A percentile compares a stretch with the other conserved stretches of the same genome.
phyloP scores from a whole-genome alignment of 2,329 filamentous ascomycete species.

The Rhynchosporium secalis region DNA sequence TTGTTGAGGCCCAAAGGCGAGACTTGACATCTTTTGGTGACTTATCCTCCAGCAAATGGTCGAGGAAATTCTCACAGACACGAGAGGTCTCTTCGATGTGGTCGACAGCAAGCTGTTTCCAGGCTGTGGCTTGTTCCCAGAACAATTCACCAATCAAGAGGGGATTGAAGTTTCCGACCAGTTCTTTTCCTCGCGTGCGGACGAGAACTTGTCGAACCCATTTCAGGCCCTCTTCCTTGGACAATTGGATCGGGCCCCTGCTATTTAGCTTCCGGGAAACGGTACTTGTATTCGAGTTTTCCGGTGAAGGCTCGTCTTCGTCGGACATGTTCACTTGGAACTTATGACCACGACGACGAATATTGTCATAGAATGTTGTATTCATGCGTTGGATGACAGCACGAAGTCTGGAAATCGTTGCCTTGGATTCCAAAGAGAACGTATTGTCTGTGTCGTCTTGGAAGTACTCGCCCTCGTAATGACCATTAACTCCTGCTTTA shows the following conservation, averaged over 20 bases:
- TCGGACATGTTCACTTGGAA: slow-evolving; percentile 32
- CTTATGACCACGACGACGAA: slow-evolving; percentile 38
- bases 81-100: slow-evolving; percentile 30
- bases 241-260: slow-evolving; percentile 13
- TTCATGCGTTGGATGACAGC: slow-evolving; percentile 40
- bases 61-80: slow-evolving; percentile 29
- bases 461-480: slow-evolving; percentile 40
- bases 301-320: slow-evolving; percentile 4
- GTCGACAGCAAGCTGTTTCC: slow-evolving; percentile 37
- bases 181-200: slow-evolving; percentile 39
- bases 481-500: slow-evolving; percentile 38
- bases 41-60: slow-evolving; percentile 26
- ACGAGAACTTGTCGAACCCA: slow-evolving; percentile 32
- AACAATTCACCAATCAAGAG: slow-evolving; percentile 44
- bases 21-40: slow-evolving; percentile 29
- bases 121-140: slow-evolving; percentile 42
- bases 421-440: slow-evolving; percentile 26
- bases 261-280: too few relatives aligned
- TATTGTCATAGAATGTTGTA: slow-evolving; percentile 30
- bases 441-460: slow-evolving; percentile 12
- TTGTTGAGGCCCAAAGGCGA: slow-evolving; percentile 23
- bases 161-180: slow-evolving; percentile 44
- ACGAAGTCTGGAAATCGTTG: slow-evolving; percentile 32
- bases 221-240: slow-evolving; percentile 27
- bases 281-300: too few relatives aligned